Conservation (phyloP, 2,329 filamentous ascomycete species). For the Nemania sp. region DNA sequence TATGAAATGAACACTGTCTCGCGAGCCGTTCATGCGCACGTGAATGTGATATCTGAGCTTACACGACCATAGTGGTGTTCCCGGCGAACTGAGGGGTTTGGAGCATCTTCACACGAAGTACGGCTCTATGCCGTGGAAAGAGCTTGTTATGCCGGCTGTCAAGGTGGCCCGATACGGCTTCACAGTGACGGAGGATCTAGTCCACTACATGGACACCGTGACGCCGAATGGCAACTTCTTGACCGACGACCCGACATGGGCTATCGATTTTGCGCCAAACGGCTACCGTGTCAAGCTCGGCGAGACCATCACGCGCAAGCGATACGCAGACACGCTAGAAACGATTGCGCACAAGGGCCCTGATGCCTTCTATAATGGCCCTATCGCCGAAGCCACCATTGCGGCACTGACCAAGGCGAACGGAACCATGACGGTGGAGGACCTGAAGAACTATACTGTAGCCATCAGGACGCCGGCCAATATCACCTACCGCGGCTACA, state of each 20-base stretch:
- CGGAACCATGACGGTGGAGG: slow-evolving; percentile 85
- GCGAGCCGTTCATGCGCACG: neutral
- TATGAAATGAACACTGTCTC: slow-evolving; percentile 61
- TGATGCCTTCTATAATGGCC: slow-evolving; percentile 59
- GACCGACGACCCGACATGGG: slow-evolving; percentile 78
- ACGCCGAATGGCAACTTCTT: slow-evolving; percentile 70
- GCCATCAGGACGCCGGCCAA: slow-evolving; percentile 70
- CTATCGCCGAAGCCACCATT: slow-evolving; percentile 58
- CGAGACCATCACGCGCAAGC: slow-evolving; percentile 57
- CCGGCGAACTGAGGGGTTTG: slow-evolving; percentile 78
- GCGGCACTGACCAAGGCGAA: slow-evolving; percentile 70
- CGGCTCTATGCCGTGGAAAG: slow-evolving; percentile 72
- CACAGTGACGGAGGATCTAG: slow-evolving; percentile 73
- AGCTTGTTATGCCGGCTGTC: slow-evolving; percentile 77
- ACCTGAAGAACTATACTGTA: slow-evolving; percentile 80
- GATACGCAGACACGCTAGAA: slow-evolving; percentile 68
- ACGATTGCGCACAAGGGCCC: slow-evolving; percentile 60
- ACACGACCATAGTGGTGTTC: slow-evolving; percentile 65
- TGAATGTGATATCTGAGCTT: slow-evolving; percentile 1
- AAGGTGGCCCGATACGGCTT: slow-evolving; percentile 80
- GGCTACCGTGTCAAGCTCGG: slow-evolving; percentile 50
- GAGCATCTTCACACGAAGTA: slow-evolving; percentile 79
- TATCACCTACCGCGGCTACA: slow-evolving; percentile 77
- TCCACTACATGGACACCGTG: slow-evolving; percentile 73
- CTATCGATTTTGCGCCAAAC: slow-evolving; percentile 78